Evolutionary conservation across 228 moss, liverwort and hornwort species (phyloP), one percentile per base, ranked within the genome.

Genomic region (Sphagnum fallax): DNA sequence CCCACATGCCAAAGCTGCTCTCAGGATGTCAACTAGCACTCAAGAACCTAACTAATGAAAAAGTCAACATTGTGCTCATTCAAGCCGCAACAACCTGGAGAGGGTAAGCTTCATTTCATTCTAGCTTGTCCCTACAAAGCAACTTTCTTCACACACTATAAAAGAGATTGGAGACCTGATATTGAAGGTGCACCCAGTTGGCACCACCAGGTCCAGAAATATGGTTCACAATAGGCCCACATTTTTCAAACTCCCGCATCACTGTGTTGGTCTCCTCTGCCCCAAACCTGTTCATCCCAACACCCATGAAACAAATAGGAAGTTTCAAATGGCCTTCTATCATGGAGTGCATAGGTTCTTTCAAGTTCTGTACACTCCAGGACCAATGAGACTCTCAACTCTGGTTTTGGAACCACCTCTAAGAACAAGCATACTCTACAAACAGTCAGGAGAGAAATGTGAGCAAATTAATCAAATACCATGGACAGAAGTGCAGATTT

Each of bases 231-330:
- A 98, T 84, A 49, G 89, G 86, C 9, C 98, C 98, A 70, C 98
- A 98, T 76, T 98, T 98, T 75, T 98, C 98, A 67, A 98, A 92
- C 75, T 98, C 98, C 8, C 98, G 88, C 89, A 94, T 86, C 9
- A 94, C 92, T 15, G 92, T 82, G 68, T 98, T 96, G n/a, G 91
- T 92, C 75, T 96, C 96, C 69, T 87, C 96, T 63, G 92, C 91
- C 47, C 88, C 89, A 83, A 96, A 96, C 60, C 91, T 94, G 84
- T 65, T 47, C 48, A 48, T 5, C 47, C 65, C 48, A 63, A 3
- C 6, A 63, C 10, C 14, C 5, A 48, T 5, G 10, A 15, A 63
- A 47, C 5, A 15, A 13, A 11, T 62, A 62, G 1, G 16, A 62
- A 62, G 55, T 55, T 12, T 55, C 16, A 59, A 15, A 16, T 11